Conservation (phyloP, 2,329 filamentous ascomycete species). For the Penicillium frequentans region DNA sequence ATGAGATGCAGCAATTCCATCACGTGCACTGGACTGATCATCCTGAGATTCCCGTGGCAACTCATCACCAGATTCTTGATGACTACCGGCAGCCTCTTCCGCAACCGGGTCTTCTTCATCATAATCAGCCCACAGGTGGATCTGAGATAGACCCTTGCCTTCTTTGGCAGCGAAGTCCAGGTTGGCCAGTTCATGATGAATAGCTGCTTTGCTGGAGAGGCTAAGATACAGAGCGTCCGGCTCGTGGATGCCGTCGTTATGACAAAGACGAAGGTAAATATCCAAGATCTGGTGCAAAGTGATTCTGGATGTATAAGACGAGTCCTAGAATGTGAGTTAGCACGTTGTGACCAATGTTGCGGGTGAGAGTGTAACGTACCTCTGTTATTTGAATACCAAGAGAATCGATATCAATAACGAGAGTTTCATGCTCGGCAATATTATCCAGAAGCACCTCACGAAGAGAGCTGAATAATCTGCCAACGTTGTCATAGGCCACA, state of each 20-base stretch:
- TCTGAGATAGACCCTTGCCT: conserved; percentile 58
- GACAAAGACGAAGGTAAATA: conserved; percentile 58
- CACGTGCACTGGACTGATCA: not conserved
- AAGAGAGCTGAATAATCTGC: conserved; percentile 57
- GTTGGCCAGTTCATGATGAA: conserved; percentile 53
- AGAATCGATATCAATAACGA: conserved; percentile 56
- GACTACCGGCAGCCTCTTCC: conserved; percentile 15
- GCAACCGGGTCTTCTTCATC: conserved; percentile 42
- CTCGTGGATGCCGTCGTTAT: conserved; percentile 57
- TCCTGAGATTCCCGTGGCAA: conserved; percentile 11
- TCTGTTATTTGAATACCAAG: conserved; percentile 59
- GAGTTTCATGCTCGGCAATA: conserved; percentile 57
- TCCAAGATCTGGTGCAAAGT: conserved; percentile 60
- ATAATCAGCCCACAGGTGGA: conserved; percentile 49
- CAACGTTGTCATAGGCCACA: conserved; percentile 54
- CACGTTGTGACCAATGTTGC: conserved; percentile 3
- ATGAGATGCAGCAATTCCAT: not conserved
- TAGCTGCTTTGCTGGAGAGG: conserved; percentile 55
- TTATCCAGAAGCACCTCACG: conserved; percentile 56
- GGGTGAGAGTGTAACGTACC: conserved; percentile 44
- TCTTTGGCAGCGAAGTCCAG: conserved; percentile 55
- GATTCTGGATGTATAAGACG: conserved; percentile 48
- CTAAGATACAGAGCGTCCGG: conserved; percentile 60
- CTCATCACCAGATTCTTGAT: conserved; percentile 17
- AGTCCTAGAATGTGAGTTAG: conserved; percentile 48